Evolutionary conservation across 2,329 filamentous ascomycete genomes (phyloP), one percentile per base, ranked within the genome.

Genomic region (Akanthomyces uredinophilus): DNA sequence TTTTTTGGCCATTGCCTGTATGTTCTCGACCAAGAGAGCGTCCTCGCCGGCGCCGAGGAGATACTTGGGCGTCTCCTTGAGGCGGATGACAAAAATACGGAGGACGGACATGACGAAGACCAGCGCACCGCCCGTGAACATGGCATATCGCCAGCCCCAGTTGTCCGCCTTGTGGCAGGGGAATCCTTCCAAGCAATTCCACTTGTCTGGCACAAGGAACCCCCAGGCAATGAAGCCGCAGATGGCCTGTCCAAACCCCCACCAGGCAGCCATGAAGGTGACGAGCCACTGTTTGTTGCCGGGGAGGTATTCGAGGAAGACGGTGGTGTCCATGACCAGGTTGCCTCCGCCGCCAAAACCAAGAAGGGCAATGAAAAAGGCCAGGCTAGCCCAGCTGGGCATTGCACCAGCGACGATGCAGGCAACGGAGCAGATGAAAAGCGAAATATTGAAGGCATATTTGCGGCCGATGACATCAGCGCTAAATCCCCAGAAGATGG

Each of bases 391-490:
- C 86, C 87, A 92, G 65, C 80, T 88, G 1, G 88, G 88, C 63
- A 84, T 81, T 1, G 83, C 85, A 4, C 88, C 89, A 1, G 87
- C 88, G 1, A 89, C 75, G 60, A 90, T 83, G 35, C 76, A 78
- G 66, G 68, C 68, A n/a, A 84, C 70, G 4, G 84, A 82, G 68
- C 83, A 87, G 62, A 89, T 77, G 67, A 90, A 80, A 13, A 90
- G 77, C 2, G 84, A 86, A 24, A 84, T 74, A 68, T 90, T 90
- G 75, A 91, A 91, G 5, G 88, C 87, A 66, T 83, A 84, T 65
- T 83, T 83, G 49, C 88, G 80, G 6, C 87, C 88, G 64, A 90
- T 86, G 39, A 90, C 80, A 68, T 91, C 88, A 24, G 86, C 87
- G 3, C 79, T 80, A 35, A 88, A 73, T 2, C 87, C 87, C 87